A percentile compares a stretch with the other conserved stretches of the same genome.
Conservation (phyloP, 1,284 basidiomycete genomes). For the Marasmius fiardii region DNA sequence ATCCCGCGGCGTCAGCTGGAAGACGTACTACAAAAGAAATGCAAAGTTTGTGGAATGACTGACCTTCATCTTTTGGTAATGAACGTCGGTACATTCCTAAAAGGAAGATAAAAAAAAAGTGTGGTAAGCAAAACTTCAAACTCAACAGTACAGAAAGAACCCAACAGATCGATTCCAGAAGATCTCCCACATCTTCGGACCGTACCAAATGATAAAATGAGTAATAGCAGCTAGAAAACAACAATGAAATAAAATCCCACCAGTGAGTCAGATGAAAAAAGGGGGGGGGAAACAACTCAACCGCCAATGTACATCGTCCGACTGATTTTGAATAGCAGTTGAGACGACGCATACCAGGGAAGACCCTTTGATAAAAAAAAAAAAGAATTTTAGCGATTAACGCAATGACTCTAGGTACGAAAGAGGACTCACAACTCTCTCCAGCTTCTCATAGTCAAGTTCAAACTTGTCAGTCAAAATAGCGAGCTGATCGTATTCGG, state of each 20-base stretch:
- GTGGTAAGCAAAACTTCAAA: background rate
- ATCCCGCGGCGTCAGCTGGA: background rate
- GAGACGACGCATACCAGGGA: conserved; percentile 27
- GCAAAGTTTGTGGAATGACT: background rate
- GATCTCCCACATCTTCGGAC: conserved; percentile 27
- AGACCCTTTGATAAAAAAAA: conserved; percentile 17
- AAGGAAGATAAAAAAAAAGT: too few species aligned
- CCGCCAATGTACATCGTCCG: conserved; percentile 28
- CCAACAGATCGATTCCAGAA: conserved; percentile 21
- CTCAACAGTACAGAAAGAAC: conserved; percentile 16
- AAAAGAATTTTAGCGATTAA: too few species aligned
- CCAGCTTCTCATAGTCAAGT: conserved; percentile 25
- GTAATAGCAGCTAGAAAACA: conserved; percentile 26
- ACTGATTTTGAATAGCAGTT: conserved; percentile 26
- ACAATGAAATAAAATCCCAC: background rate
- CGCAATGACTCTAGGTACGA: too few species aligned
- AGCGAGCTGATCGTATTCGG: conserved; percentile 25
- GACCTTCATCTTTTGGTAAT: conserved; percentile 40
- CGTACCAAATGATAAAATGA: conserved; percentile 39
- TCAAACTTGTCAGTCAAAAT: conserved; percentile 26
- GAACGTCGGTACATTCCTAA: conserved; percentile 29
- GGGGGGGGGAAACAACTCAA: background rate
- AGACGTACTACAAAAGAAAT: background rate
- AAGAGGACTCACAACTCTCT: conserved; percentile 7
- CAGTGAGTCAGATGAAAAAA: too few species aligned